A percentile compares a stretch with the other conserved stretches of the same genome.
phyloP scores from a whole-genome alignment of 2,329 filamentous ascomycete species.

The Nemania abortiva region DNA sequence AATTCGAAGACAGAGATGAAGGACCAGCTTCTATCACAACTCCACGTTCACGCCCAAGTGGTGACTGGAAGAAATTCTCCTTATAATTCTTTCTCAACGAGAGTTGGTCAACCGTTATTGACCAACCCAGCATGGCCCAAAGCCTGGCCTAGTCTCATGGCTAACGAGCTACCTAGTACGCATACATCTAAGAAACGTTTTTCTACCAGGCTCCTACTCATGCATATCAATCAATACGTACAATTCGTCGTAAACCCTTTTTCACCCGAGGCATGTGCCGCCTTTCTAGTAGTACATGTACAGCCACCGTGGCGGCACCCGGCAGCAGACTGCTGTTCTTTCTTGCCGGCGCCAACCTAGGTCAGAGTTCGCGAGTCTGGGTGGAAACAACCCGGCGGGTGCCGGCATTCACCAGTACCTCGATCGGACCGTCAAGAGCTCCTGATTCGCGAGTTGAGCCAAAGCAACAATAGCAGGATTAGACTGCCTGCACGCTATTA shows the following conservation, averaged over 20 bases:
- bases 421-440: not conserved
- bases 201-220: slow-evolving; percentile 25
- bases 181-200: slow-evolving; percentile 10
- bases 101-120: not conserved
- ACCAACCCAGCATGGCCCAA: not conserved
- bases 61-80: slow-evolving; percentile 22
- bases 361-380: not conserved
- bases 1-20: not conserved
- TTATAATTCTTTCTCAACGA: slow-evolving; percentile 17
- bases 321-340: slow-evolving; percentile 19
- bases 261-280: slow-evolving; percentile 37
- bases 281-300: slow-evolving; percentile 48
- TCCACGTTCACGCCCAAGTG: not conserved
- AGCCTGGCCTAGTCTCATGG: slow-evolving; percentile 9
- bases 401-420: not conserved
- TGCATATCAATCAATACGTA: slow-evolving; percentile 35
- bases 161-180: slow-evolving; percentile 31
- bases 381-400: slow-evolving; percentile 1
- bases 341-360: not conserved
- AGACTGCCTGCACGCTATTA: slow-evolving; percentile 6
- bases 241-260: slow-evolving; percentile 32
- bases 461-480: slow-evolving; percentile 7
- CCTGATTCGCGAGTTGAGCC: slow-evolving; percentile 1
- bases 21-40: slow-evolving; percentile 1
- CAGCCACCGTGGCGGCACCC: slow-evolving; percentile 35